Percentiles rank a stretch among this genome's conserved stretches.
Evolutionary conservation across 1,284 basidiomycete genomes (phyloP).

Genomic region (Agaricales sp.): DNA sequence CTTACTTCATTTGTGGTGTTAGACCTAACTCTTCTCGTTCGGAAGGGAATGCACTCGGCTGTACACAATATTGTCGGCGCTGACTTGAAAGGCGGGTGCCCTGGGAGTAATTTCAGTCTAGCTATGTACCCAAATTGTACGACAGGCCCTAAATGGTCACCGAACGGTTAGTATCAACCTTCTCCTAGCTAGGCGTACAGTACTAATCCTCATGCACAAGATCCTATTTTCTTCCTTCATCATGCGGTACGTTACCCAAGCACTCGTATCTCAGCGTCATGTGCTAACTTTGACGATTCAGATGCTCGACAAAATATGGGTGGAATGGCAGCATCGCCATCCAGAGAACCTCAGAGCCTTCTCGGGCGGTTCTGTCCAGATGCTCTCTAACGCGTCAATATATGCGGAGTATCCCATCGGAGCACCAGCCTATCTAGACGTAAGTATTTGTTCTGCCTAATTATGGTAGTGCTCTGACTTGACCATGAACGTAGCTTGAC

Average conservation of each 20-base stretch:
- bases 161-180: not conserved
- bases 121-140: not conserved
- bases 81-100: not conserved
- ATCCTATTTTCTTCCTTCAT: conserved; percentile 24
- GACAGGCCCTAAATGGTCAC: not conserved
- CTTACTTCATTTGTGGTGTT: not conserved
- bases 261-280: too few species aligned
- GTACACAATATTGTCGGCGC: conserved; percentile 3
- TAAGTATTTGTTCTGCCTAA: not conserved
- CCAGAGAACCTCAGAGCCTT: conserved; percentile 16
- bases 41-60: conserved; percentile 1
- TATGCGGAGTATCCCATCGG: conserved; percentile 19
- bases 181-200: not conserved
- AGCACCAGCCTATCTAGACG: conserved; percentile 12
- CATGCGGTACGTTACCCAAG: conserved; percentile 19
- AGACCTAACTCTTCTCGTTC: not conserved
- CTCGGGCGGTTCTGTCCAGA: conserved; percentile 18
- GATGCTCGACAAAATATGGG: conserved; percentile 26
- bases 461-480: not conserved
- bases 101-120: not conserved
- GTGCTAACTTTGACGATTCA: too few species aligned
- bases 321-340: conserved; percentile 20
- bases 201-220: conserved; percentile 9
- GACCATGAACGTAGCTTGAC: not conserved
- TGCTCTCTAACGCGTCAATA: conserved; percentile 10